Evolutionary conservation across 768 basidiomycete species (phyloP).

Genomic region (Leccinum incarnatum): DNA sequence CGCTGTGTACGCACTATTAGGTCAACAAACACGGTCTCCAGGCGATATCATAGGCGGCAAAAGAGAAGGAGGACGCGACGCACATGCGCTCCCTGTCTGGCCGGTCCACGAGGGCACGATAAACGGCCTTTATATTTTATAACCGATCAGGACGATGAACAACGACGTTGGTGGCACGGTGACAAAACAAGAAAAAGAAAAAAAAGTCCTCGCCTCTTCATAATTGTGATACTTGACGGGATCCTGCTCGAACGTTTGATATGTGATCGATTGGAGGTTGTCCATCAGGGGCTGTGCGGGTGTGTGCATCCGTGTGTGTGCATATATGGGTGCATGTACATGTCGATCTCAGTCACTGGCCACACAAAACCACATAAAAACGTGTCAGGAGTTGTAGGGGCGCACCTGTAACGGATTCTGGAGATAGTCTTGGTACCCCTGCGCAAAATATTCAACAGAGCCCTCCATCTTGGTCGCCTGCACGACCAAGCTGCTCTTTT

Average conservation of each 20-base stretch:
- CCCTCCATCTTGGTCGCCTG: constrained; percentile 63
- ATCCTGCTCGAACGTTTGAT: constrained; percentile 97
- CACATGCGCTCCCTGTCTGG: constrained; percentile 60
- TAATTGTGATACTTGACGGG: constrained; percentile 95
- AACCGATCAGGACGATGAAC: neutral
- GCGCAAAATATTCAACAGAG: constrained; percentile 86
- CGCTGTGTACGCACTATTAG: constrained; percentile 41
- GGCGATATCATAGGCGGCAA: neutral
- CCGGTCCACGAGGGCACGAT: constrained; percentile 73
- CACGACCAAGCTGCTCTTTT: constrained; percentile 69
- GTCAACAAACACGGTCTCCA: constrained; percentile 12
- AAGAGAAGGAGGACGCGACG: constrained; percentile 29
- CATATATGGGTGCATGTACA: neutral
- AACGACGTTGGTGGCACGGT: constrained; percentile 8
- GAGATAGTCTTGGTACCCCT: constrained; percentile 92
- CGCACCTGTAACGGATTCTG: constrained; percentile 90
- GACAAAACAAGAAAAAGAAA: neutral
- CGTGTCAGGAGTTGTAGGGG: neutral
- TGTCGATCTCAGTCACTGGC: neutral
- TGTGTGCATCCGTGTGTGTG: constrained; percentile 27
- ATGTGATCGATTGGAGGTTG: constrained; percentile 91
- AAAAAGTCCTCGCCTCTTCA: constrained; percentile 64
- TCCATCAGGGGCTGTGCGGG: constrained; percentile 86
- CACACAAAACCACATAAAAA: neutral
- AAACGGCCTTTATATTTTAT: constrained; percentile 61